phyloP scores from a whole-genome alignment of 164 flowering plant genomes.

The Liquidambar formosana region DNA sequence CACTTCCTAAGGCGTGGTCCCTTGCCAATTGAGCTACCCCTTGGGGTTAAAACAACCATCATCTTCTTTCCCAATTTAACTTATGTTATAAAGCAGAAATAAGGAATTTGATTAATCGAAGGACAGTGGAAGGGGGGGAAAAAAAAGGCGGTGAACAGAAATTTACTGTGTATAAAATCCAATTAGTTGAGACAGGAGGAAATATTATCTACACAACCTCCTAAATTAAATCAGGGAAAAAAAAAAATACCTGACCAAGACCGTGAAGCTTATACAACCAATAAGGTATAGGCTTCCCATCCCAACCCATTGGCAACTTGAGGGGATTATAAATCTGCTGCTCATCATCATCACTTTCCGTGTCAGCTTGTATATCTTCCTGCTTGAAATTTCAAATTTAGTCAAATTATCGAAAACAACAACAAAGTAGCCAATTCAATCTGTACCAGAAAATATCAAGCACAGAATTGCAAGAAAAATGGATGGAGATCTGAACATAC shows the following conservation, averaged over 20 bases:
- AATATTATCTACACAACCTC: not conserved
- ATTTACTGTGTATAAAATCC: not conserved
- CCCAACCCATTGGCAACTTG: slow-evolving; percentile 98
- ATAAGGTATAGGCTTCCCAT: slow-evolving; percentile 98
- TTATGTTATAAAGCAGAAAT: too few species aligned
- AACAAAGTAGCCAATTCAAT: too few species aligned
- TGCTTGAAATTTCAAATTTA: slow-evolving; percentile 29
- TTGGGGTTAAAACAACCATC: too few species aligned
- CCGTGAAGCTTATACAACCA: slow-evolving; percentile 99
- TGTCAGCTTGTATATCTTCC: slow-evolving; percentile 90
- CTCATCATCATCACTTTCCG: slow-evolving; percentile 97
- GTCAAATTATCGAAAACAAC: not conserved
- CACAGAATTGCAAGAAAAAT: not conserved
- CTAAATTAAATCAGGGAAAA: not conserved
- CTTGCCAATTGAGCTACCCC: too few species aligned
- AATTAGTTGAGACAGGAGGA: not conserved
- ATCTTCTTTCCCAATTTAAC: too few species aligned
- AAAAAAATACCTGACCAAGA: slow-evolving; percentile 79
- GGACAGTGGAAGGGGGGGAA: too few species aligned
- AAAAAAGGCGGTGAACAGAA: too few species aligned
- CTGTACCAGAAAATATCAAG: too few species aligned
- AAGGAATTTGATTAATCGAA: too few species aligned
- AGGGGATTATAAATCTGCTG: slow-evolving; percentile 98
- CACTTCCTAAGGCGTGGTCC: too few species aligned
- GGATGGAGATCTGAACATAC: not conserved